These are phyloP conservation scores for Angomonas ambiguus DNA, from an alignment of 208 protist species.

Conservation along the genomic window DNA sequence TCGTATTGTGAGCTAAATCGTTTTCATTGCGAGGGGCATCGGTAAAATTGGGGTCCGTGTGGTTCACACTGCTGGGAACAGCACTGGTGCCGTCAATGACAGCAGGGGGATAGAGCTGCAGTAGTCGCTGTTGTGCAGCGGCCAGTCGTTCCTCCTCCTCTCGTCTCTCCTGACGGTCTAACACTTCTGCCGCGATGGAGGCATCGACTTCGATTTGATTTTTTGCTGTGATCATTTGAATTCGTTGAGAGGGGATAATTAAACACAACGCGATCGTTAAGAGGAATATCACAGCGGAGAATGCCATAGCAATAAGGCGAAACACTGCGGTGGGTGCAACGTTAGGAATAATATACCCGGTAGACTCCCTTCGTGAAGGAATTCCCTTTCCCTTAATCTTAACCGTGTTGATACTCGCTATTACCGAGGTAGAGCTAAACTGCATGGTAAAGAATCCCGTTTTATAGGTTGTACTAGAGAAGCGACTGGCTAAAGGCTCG, in stretches of 20 bases:
- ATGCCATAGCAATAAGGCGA: not conserved
- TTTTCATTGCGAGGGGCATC: not conserved
- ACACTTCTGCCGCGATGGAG: not conserved
- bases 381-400: not conserved
- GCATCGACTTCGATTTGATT: not conserved
- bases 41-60: not conserved
- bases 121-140: not conserved
- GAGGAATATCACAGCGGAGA: not conserved
- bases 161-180: not conserved
- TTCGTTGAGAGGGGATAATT: slow-evolving; percentile 1
- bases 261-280: not conserved
- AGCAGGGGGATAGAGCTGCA: not conserved
- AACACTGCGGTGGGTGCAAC: not conserved
- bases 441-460: not conserved
- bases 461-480: not conserved
- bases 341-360: not conserved
- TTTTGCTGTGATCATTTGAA: slow-evolving; percentile 1
- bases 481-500: not conserved
- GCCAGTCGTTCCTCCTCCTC: not conserved
- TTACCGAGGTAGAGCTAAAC: not conserved
- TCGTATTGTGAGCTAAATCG: not conserved
- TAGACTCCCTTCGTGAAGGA: not conserved
- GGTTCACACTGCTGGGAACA: not conserved
- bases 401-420: not conserved
- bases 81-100: no score